Percentiles rank a stretch among this genome's conserved stretches.
These are phyloP conservation scores for Fusarium nisikadoi DNA, from an alignment of 2,329 filamentous ascomycete genomes.

Conservation along the genomic window DNA sequence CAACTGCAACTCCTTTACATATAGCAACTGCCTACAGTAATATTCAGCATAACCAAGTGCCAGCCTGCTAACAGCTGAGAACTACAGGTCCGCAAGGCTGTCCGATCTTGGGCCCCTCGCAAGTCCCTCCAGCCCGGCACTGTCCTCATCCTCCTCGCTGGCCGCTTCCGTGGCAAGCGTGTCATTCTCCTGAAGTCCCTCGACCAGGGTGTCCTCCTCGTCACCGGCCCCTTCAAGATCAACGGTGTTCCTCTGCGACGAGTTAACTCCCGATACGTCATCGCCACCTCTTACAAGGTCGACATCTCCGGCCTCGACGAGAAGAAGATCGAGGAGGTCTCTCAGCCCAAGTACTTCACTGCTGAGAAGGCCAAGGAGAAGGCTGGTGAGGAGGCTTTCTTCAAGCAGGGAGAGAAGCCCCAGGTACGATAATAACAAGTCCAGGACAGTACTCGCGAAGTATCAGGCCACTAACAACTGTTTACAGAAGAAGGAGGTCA, in stretches of 20 bases:
- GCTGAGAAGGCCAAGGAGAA: conserved; percentile 96
- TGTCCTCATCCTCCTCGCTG: conserved; percentile 98
- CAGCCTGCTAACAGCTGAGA: conserved; percentile 46
- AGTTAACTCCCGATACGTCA: conserved; percentile 93
- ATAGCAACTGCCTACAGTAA: conserved; percentile 16
- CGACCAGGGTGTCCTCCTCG: conserved; percentile 96
- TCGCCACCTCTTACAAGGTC: conserved; percentile 87
- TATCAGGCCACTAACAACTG: conserved; percentile 37
- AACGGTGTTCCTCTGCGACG: conserved; percentile 98
- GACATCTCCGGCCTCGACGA: conserved; percentile 87
- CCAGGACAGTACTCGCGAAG: not conserved
- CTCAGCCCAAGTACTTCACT: conserved; percentile 90
- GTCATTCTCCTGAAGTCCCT: conserved; percentile 99
- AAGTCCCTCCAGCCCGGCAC: conserved; percentile 91
- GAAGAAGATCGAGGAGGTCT: conserved; percentile 86
- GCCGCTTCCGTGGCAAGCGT: conserved; percentile 99
- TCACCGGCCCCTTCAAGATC: conserved; percentile 99
- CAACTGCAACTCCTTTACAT: not conserved
- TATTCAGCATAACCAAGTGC: conserved; percentile 10
- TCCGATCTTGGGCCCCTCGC: conserved; percentile 88
- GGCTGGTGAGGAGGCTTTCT: conserved; percentile 97
- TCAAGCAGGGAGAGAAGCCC: conserved; percentile 98
- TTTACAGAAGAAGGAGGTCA: conserved; percentile 93
- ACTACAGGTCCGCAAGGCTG: conserved; percentile 88
- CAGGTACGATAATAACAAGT: conserved; percentile 71